Conservation (phyloP, 2,329 filamentous ascomycete species). For the Penicillium sp. region DNA sequence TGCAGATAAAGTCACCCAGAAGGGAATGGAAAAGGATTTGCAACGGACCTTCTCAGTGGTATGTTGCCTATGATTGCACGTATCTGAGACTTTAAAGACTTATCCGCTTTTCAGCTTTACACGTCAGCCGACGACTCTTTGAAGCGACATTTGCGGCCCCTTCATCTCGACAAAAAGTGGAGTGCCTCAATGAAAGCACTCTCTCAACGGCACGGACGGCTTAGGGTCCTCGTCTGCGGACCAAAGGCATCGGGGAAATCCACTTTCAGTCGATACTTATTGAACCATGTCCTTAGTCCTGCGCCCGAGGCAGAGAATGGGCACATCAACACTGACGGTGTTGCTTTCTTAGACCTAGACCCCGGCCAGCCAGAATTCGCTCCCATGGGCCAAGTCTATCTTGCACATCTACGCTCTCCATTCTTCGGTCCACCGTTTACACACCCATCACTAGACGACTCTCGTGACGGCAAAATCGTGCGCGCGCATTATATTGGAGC, state of each 20-base stretch:
- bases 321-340: constrained; percentile 37
- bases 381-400: constrained; percentile 57
- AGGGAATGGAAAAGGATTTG: constrained; percentile 25
- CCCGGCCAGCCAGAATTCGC: constrained; percentile 59
- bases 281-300: constrained; percentile 53
- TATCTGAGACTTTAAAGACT: constrained; percentile 6
- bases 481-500: constrained; percentile 55
- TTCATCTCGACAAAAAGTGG: constrained; percentile 47
- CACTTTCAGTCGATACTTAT: constrained; percentile 55
- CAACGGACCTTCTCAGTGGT: constrained; percentile 43
- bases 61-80: constrained; percentile 15
- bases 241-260: constrained; percentile 59
- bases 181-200: constrained; percentile 45
- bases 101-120: constrained; percentile 35
- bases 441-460: constrained; percentile 45
- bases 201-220: constrained; percentile 40
- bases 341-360: constrained; percentile 59
- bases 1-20: constrained; percentile 34
- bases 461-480: constrained; percentile 40
- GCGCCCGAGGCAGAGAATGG: constrained; percentile 33
- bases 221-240: constrained; percentile 52
- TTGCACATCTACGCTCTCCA: constrained; percentile 51
- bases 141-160: constrained; percentile 41
- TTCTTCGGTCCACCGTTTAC: constrained; percentile 58
- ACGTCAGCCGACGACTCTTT: constrained; percentile 43